Conservation (phyloP, 1,139 yeast species). For the Pichia terricola region DNA sequence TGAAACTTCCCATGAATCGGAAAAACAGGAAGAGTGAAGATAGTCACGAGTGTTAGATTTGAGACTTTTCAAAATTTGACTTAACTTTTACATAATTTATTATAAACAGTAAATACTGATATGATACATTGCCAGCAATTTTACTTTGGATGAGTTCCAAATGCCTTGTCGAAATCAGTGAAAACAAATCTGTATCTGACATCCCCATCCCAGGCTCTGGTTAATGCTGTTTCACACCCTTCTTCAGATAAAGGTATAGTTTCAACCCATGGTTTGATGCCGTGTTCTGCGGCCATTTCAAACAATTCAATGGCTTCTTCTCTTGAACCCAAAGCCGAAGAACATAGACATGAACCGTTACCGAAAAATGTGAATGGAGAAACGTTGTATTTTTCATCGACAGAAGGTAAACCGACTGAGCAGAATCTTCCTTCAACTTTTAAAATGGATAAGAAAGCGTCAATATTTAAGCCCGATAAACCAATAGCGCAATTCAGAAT, state of each 20-base stretch:
- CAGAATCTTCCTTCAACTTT: conserved; percentile 42
- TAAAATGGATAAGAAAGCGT: conserved; percentile 29
- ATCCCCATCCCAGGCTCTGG: conserved; percentile 46
- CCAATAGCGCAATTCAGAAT: conserved; percentile 46
- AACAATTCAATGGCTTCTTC: conserved; percentile 47
- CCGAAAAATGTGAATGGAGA: conserved; percentile 36
- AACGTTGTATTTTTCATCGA: conserved; percentile 32
- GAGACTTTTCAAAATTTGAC: no score
- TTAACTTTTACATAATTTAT: no score
- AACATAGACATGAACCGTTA: conserved; percentile 33
- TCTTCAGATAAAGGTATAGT: conserved; percentile 42
- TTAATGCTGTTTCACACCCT: conserved; percentile 41
- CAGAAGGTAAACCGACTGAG: conserved; percentile 46
- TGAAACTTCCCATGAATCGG: no score
- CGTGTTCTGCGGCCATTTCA: conserved; percentile 42
- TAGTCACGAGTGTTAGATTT: no score
- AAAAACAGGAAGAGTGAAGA: no score
- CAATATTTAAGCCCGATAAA: conserved; percentile 31
- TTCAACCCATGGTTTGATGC: conserved; percentile 52
- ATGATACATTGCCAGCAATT: no score
- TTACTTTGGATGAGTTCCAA: conserved; percentile 16
- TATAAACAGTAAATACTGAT: no score
- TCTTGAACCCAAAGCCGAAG: conserved; percentile 30
- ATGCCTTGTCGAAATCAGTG: conserved; percentile 42
- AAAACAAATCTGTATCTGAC: conserved; percentile 59